Base-by-base conservation (phyloP, 805 yeast genomes). In the Kuraishia piskuri region DNA sequence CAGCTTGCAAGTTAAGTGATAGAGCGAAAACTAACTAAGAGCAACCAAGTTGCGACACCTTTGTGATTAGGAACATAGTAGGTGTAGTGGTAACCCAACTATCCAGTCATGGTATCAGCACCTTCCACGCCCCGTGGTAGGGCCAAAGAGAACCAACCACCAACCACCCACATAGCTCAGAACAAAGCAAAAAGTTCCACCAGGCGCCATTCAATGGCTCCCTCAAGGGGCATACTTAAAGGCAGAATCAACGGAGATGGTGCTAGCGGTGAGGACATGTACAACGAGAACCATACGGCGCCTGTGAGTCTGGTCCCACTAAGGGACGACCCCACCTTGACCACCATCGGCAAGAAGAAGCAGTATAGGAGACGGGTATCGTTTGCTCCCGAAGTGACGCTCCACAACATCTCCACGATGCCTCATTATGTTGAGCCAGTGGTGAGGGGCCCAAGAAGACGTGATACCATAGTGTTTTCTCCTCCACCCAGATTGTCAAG, bases 371-470 rank as follows among this genome's bases (percentile, higher is more conserved):
- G 92, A 54, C 68, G 92, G 23, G 92, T 87, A 4, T 83, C 90
- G 3, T 87, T 87, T 72, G 91, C 91, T 0, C 87, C 87, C 1
- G 88, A 83, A 58, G 88, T 83, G 0, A 83, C 86, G 2, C 71
- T 84, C 46, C 88, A 83, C 60, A 79, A 82, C 60, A 74, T 76
- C 58, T 82, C 68, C 55, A 64, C 66, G 55, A 67, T 68, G 48
- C 70, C 68, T 8, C 59, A 50, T 19, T 55, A 55, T 48, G 58
- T 56, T 12, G 52, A 52, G 37, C 36, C 51, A 3, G 22, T 26
- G 12, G 54, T 25, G 17, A 59, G 58, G 54, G 56, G 51, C 47
- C 65, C 68, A 8, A 57, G 64, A 46, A 61, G 68, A 59, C 52
- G 68, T 45, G 68, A 62, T 24, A 57, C 61, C 8, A 49, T 62